phyloP scores from a whole-genome alignment of 495 filamentous ascomycete species.

The Podospora fimiseda region DNA sequence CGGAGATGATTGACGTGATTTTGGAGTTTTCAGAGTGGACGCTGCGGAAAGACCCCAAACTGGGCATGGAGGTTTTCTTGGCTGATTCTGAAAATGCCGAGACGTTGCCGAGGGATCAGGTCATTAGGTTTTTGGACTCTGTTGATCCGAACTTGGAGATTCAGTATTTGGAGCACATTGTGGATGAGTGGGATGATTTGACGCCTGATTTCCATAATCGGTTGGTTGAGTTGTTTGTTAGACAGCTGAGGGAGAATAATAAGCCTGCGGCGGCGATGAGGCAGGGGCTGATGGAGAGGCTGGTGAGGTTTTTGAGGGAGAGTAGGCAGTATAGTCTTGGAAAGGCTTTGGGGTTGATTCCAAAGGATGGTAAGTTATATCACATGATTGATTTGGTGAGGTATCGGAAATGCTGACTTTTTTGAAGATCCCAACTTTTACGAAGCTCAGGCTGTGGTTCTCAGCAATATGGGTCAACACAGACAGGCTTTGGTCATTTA shows the following conservation, averaged over 20 bases:
- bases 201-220: slow-evolving; percentile 82
- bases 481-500: slow-evolving; percentile 92
- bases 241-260: slow-evolving; percentile 49
- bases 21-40: slow-evolving; percentile 92
- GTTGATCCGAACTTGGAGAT: slow-evolving; percentile 68
- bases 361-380: slow-evolving; percentile 61
- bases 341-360: slow-evolving; percentile 66
- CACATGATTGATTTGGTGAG: neutral
- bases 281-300: slow-evolving; percentile 55
- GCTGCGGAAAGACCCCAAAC: slow-evolving; percentile 57
- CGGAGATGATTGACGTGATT: slow-evolving; percentile 84
- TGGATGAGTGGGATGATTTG: slow-evolving; percentile 76
- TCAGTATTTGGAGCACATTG: slow-evolving; percentile 85
- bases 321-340: slow-evolving; percentile 75
- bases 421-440: slow-evolving; percentile 70
- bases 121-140: slow-evolving; percentile 63
- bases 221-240: slow-evolving; percentile 70
- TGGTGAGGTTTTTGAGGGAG: slow-evolving; percentile 67
- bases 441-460: slow-evolving; percentile 84
- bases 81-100: slow-evolving; percentile 94
- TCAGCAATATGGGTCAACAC: slow-evolving; percentile 94
- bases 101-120: slow-evolving; percentile 68
- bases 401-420: neutral
- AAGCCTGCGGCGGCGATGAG: slow-evolving; percentile 34
- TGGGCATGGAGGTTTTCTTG: slow-evolving; percentile 94